phyloP scores from a whole-genome alignment of 257 asterid species.

The Lycium ferocissimum region DNA sequence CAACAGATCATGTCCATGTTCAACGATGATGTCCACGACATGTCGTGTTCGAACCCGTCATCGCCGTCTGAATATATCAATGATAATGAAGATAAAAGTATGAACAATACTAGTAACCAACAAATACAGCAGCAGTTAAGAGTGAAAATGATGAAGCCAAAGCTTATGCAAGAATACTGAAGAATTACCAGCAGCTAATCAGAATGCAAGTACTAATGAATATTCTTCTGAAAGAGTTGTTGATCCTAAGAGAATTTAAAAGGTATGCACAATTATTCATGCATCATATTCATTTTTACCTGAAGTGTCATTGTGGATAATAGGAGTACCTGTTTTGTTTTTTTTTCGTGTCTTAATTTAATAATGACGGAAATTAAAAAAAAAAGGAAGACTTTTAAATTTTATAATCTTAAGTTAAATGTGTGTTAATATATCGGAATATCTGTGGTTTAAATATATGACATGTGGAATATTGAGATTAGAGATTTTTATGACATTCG shows the following conservation, averaged over 20 bases:
- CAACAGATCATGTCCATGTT: slow-evolving; percentile 93
- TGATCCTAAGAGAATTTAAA: slow-evolving; percentile 89
- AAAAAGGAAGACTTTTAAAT: no score
- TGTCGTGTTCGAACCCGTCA: slow-evolving; percentile 69
- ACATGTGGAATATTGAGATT: no score
- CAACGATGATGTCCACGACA: slow-evolving; percentile 47
- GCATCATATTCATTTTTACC: not conserved
- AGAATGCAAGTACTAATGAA: slow-evolving; percentile 37
- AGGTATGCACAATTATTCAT: slow-evolving; percentile 45
- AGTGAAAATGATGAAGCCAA: slow-evolving; percentile 72
- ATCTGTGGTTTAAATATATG: no score
- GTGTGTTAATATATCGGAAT: no score
- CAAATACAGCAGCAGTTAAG: slow-evolving; percentile 45
- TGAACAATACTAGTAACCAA: not conserved
- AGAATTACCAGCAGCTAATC: slow-evolving; percentile 31
- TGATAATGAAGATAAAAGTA: slow-evolving; percentile 54
- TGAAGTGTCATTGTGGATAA: no score
- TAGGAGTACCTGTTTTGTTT: no score
- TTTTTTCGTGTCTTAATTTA: no score
- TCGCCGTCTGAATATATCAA: slow-evolving; percentile 84
- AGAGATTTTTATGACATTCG: no score
- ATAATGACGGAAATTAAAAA: no score
- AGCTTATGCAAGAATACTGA: slow-evolving; percentile 65
- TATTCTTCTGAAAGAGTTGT: slow-evolving; percentile 58
- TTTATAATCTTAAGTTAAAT: no score